These are phyloP conservation scores for Coemansia sp. DNA, from an alignment of 192 early-diverging fungal species.

Conservation along the genomic window DNA sequence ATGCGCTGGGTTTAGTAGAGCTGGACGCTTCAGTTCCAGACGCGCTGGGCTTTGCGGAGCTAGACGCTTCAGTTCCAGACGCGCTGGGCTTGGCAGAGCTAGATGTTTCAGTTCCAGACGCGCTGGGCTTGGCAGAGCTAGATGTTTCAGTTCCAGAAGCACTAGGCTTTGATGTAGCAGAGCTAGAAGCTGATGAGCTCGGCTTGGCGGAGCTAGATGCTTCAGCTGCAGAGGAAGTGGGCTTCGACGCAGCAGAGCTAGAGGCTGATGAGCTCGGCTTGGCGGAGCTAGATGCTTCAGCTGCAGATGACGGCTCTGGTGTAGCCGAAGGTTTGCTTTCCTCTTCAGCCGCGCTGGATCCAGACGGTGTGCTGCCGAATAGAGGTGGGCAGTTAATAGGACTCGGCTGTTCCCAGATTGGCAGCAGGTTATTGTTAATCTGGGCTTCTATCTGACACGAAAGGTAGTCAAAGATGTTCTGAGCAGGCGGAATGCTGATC, in stretches of 20 bases:
- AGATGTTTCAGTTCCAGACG: too few species aligned
- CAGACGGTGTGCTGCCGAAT: not conserved
- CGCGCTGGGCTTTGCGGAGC: not conserved
- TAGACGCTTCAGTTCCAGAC: not conserved
- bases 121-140: not conserved
- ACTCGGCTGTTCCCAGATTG: conserved; percentile 1
- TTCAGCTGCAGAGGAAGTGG: not conserved
- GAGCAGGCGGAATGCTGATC: conserved; percentile 2
- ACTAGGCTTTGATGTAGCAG: not conserved
- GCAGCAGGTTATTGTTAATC: conserved; percentile 8
- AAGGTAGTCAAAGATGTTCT: conserved; percentile 22
- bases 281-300: not conserved
- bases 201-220: not conserved
- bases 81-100: not conserved
- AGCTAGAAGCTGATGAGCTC: not conserved
- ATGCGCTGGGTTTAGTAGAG: not conserved
- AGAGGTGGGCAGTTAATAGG: not conserved
- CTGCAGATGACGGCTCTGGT: not conserved
- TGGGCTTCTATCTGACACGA: conserved; percentile 5
- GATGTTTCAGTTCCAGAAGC: not conserved
- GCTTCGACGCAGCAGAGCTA: not conserved
- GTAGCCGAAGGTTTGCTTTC: not conserved
- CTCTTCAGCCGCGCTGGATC: not conserved
- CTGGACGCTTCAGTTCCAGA: too few species aligned
- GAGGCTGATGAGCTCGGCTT: not conserved